Percentiles rank a stretch among this genome's conserved stretches.
Evolutionary conservation across 352 stramenopile genomes (phyloP).

Genomic region (Globisporangium acanthophoron): DNA sequence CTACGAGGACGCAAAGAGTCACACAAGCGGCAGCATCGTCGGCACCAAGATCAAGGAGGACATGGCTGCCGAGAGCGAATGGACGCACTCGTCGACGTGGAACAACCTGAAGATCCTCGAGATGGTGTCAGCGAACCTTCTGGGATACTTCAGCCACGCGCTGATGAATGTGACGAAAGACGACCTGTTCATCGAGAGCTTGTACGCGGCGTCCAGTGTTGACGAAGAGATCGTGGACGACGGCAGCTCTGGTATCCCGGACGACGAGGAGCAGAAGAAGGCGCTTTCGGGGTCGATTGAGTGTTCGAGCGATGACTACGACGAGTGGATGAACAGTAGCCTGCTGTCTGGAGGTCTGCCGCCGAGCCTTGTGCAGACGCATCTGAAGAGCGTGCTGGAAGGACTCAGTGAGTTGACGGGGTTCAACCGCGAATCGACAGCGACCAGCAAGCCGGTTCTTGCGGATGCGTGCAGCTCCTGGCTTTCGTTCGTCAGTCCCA

Average conservation of each 20-base stretch:
- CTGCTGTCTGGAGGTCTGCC: conserved; percentile 76
- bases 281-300: conserved; percentile 35
- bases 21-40: conserved; percentile 79
- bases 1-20: conserved; percentile 86
- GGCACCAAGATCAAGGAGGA: conserved; percentile 52
- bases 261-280: conserved; percentile 36
- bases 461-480: conserved; percentile 42
- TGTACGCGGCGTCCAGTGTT: conserved; percentile 9
- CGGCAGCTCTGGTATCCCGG: conserved; percentile 2
- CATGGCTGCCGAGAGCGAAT: conserved; percentile 10
- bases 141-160: conserved; percentile 64
- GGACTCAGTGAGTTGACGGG: conserved; percentile 43
- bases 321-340: conserved; percentile 71
- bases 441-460: conserved; percentile 29
- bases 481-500: conserved; percentile 58
- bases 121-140: conserved; percentile 68
- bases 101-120: conserved; percentile 70
- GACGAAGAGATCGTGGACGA: conserved; percentile 40
- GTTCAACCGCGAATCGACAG: conserved; percentile 16
- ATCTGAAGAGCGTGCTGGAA: conserved; percentile 57
- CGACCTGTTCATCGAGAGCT: conserved; percentile 54
- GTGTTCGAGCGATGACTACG: conserved; percentile 71
- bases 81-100: conserved; percentile 14
- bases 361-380: conserved; percentile 40
- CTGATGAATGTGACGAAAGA: conserved; percentile 55